These are phyloP conservation scores for Apiospora saccharicola DNA, from an alignment of 2,329 filamentous ascomycete species.

Conservation along the genomic window DNA sequence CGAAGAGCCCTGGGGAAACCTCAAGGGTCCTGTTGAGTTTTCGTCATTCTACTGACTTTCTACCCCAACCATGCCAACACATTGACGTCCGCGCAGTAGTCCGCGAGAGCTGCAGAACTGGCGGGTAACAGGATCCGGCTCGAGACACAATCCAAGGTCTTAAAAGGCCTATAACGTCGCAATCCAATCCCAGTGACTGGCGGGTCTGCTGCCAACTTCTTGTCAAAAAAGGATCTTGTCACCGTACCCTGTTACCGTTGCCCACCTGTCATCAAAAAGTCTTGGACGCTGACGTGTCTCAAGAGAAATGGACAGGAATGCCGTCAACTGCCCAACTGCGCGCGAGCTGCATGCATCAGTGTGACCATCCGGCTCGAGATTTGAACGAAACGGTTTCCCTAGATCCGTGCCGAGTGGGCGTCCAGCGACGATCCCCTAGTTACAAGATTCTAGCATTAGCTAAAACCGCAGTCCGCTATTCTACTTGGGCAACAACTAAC, in stretches of 20 bases:
- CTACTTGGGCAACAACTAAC: neutral
- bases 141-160: neutral
- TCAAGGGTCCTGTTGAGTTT: neutral
- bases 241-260: neutral
- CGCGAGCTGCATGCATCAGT: conserved; percentile 13
- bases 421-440: neutral
- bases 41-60: conserved; percentile 6
- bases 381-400: neutral
- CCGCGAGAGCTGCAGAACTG: neutral
- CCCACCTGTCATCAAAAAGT: neutral
- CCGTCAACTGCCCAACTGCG: neutral
- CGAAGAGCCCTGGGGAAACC: neutral
- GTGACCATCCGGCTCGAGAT: neutral
- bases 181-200: neutral
- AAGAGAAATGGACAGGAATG: neutral
- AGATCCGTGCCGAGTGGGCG: no score
- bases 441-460: neutral
- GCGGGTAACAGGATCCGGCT: neutral
- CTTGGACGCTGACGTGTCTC: conserved; percentile 14
- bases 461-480: neutral
- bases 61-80: neutral
- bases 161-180: conserved; percentile 10
- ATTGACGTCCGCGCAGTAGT: neutral
- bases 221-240: neutral
- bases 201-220: neutral